Conservation (phyloP, 495 filamentous ascomycete species). For the Aspergillus nanangensis region DNA sequence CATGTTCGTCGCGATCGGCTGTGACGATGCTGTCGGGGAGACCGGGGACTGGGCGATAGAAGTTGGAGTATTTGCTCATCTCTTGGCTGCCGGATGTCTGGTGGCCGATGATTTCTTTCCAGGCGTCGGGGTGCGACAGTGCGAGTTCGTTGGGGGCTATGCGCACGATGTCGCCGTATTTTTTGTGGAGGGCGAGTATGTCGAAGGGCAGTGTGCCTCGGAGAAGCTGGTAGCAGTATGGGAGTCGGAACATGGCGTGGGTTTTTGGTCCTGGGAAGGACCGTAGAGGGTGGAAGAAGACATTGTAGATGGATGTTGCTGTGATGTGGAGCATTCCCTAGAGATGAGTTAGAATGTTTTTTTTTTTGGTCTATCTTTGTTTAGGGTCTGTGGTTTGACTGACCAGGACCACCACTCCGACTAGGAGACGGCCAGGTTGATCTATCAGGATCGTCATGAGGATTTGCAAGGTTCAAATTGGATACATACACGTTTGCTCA, state of each 20-base stretch:
- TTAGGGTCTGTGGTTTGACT: no score
- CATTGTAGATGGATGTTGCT: neutral
- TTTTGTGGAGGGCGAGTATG: constrained; percentile 38
- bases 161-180: constrained; percentile 52
- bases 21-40: constrained; percentile 15
- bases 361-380: no score
- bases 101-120: constrained; percentile 53
- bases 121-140: constrained; percentile 44
- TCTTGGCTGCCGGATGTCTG: constrained; percentile 16
- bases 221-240: constrained; percentile 18
- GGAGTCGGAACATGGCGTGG: constrained; percentile 32
- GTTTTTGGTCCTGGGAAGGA: constrained; percentile 30
- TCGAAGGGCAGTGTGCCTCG: constrained; percentile 35
- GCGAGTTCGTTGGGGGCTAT: constrained; percentile 49
- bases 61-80: constrained; percentile 12
- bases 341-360: no score
- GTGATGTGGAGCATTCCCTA: neutral
- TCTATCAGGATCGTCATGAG: no score
- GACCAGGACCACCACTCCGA: no score
- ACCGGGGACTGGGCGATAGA: constrained; percentile 12
- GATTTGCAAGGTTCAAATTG: no score
- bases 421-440: no score
- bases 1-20: constrained; percentile 36
- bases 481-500: no score
- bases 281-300: constrained; percentile 1